phyloP scores from a whole-genome alignment of 345 rosid genomes.

The Pelargonium nanum region DNA sequence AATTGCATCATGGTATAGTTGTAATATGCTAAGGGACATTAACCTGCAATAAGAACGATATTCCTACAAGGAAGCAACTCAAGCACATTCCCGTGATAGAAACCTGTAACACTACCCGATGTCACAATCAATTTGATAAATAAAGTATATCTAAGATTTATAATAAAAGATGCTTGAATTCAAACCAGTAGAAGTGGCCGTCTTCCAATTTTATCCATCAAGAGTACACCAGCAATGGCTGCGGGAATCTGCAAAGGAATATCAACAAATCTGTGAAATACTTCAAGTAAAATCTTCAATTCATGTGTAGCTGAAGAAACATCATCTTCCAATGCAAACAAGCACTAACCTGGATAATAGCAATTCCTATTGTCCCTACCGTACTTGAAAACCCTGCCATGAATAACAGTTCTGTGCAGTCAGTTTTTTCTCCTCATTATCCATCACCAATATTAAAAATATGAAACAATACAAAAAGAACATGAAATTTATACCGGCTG shows the following conservation, averaged over 20 bases:
- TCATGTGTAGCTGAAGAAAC: no score
- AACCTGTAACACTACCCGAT: slow-evolving; percentile 17
- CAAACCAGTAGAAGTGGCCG: slow-evolving; percentile 36
- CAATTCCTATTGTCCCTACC: slow-evolving; percentile 23
- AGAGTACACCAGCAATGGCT: slow-evolving; percentile 14
- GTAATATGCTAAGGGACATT: no score
- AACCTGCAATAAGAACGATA: slow-evolving; percentile 45
- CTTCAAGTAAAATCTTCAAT: no score
- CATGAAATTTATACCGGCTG: slow-evolving; percentile 25
- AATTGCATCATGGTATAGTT: no score
- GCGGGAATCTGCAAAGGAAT: slow-evolving; percentile 21
- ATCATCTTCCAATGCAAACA: no score
- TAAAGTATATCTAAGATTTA: not conserved
- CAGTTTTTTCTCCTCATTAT: not conserved
- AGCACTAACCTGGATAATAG: slow-evolving; percentile 21
- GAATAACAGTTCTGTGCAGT: not conserved
- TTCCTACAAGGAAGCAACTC: slow-evolving; percentile 24
- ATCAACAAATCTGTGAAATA: not conserved
- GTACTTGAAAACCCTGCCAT: slow-evolving; percentile 21
- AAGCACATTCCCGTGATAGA: slow-evolving; percentile 32
- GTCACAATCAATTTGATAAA: not conserved
- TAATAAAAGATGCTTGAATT: not conserved
- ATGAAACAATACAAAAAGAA: not conserved
- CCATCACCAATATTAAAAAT: not conserved
- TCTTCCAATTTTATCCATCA: slow-evolving; percentile 43